phyloP scores from a whole-genome alignment of 306 rosid species.

The Glycine soja region DNA sequence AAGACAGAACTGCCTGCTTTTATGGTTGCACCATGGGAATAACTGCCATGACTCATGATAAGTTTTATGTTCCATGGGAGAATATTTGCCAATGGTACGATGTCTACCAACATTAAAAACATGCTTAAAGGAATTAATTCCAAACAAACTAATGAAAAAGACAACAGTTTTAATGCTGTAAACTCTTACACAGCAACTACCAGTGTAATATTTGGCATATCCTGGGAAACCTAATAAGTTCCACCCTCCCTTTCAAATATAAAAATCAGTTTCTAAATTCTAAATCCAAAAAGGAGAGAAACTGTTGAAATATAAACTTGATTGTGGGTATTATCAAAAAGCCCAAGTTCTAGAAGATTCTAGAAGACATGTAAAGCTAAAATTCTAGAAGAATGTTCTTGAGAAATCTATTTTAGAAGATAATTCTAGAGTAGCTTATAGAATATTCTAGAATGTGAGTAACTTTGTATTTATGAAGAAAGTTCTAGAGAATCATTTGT shows the following conservation, averaged over 20 bases:
- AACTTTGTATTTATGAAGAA: too few relatives aligned
- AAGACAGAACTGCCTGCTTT: conserved; percentile 27
- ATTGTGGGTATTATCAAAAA: too few relatives aligned
- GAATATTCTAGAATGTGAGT: too few relatives aligned
- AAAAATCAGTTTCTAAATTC: conserved; percentile 25
- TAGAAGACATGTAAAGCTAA: too few relatives aligned
- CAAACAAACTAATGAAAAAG: conserved; percentile 34
- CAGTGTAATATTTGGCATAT: conserved; percentile 11
- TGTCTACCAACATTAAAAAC: conserved; percentile 34
- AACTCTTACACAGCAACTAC: conserved; percentile 10
- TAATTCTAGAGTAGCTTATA: too few relatives aligned
- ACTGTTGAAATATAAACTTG: too few relatives aligned
- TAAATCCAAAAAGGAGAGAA: conserved; percentile 16
- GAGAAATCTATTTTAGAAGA: too few relatives aligned
- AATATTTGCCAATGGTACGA: not conserved
- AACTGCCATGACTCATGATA: not conserved
- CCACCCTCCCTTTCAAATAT: conserved; percentile 11
- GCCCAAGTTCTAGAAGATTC: too few relatives aligned
- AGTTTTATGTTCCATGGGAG: conserved; percentile 3
- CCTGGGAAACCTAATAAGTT: conserved; percentile 30
- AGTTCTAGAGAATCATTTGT: too few relatives aligned
- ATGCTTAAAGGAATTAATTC: conserved; percentile 29
- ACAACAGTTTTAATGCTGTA: not conserved
- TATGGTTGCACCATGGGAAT: conserved; percentile 10
- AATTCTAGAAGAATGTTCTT: too few relatives aligned